phyloP scores from a whole-genome alignment of 352 stramenopile species.

The Thraustotheca clavata region DNA sequence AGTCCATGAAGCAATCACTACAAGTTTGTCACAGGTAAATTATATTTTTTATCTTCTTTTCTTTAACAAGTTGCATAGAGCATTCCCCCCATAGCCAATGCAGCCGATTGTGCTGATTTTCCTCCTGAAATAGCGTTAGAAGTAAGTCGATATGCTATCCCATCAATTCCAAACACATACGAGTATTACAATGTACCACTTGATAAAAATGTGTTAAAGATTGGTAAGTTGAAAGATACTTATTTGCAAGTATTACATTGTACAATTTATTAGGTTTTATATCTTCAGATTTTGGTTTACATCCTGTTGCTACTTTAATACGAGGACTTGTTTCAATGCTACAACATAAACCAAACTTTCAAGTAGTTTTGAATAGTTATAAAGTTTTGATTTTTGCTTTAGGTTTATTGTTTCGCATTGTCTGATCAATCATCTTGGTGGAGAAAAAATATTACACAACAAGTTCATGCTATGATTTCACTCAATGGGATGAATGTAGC shows the following conservation, averaged over 20 bases:
- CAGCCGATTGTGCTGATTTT: background rate
- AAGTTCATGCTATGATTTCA: slow-evolving; percentile 58
- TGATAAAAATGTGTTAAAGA: too few species aligned
- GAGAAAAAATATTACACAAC: slow-evolving; percentile 65
- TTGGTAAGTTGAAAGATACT: background rate
- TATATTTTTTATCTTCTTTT: too few species aligned
- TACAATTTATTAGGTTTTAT: slow-evolving; percentile 53
- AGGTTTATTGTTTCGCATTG: slow-evolving; percentile 69
- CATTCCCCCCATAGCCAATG: slow-evolving; percentile 23
- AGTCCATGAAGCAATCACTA: slow-evolving; percentile 25
- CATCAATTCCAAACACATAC: slow-evolving; percentile 10
- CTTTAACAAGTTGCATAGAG: too few species aligned
- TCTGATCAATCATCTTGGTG: slow-evolving; percentile 58
- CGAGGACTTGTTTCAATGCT: slow-evolving; percentile 52
- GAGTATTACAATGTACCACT: slow-evolving; percentile 11
- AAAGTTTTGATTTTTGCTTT: slow-evolving; percentile 12
- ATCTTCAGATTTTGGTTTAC: slow-evolving; percentile 75
- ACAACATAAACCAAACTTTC: background rate
- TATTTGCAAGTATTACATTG: slow-evolving; percentile 10
- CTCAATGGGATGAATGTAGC: slow-evolving; percentile 42
- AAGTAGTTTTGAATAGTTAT: background rate
- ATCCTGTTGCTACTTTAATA: slow-evolving; percentile 63
- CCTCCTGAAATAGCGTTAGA: background rate
- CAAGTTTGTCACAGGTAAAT: slow-evolving; percentile 19
- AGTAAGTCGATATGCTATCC: background rate